Conservation (phyloP, 768 basidiomycete species). For the Leccinum uliginosum region DNA sequence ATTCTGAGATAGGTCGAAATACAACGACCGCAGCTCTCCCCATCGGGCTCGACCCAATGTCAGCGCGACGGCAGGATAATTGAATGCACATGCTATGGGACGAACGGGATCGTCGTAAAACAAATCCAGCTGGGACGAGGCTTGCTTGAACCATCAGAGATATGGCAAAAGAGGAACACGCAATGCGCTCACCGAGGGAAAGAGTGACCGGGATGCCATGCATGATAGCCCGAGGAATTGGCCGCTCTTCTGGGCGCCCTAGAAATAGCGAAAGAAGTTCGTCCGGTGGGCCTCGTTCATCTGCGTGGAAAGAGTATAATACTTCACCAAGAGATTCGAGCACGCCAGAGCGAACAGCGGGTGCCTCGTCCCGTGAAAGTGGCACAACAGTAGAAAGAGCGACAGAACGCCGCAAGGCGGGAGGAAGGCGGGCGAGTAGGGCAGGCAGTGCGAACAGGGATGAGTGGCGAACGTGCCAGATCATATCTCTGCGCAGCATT, state of each 20-base stretch:
- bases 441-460: conserved; percentile 82
- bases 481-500: conserved; percentile 57
- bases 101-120: conserved; percentile 67
- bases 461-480: conserved; percentile 85
- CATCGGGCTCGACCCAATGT: conserved; percentile 77
- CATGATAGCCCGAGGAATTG: conserved; percentile 28
- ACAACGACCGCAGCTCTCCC: conserved; percentile 65
- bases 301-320: conserved; percentile 73
- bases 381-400: conserved; percentile 62
- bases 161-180: neutral
- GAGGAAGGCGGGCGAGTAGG: conserved; percentile 62
- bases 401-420: conserved; percentile 52
- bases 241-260: conserved; percentile 46
- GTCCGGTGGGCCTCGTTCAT: conserved; percentile 59
- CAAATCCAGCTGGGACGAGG: conserved; percentile 32
- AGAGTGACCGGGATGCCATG: conserved; percentile 5
- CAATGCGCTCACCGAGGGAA: conserved; percentile 16
- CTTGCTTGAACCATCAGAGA: conserved; percentile 16
- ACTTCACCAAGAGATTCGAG: conserved; percentile 89
- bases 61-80: conserved; percentile 86
- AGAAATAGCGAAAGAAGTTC: conserved; percentile 77
- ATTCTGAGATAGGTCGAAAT: conserved; percentile 61
- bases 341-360: conserved; percentile 71
- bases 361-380: conserved; percentile 59
- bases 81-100: conserved; percentile 78